phyloP scores from a whole-genome alignment of 2,329 filamentous ascomycete species.

The Aspergillus fumigatiaffinis region DNA sequence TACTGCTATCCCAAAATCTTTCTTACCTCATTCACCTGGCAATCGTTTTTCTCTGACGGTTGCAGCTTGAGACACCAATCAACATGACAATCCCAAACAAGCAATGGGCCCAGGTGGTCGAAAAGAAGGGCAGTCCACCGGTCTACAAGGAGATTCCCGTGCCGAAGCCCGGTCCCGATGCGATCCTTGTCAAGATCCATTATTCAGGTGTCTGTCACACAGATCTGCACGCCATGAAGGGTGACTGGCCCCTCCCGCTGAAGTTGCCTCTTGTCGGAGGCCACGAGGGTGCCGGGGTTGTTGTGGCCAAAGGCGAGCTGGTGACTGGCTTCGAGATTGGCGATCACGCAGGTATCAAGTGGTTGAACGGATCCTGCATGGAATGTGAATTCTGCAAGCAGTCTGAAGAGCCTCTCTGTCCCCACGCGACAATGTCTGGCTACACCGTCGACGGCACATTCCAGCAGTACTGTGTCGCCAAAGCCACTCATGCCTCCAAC shows the following conservation, averaged over 20 bases:
- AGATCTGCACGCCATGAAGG: conserved; percentile 75
- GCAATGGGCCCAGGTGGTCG: conserved; percentile 90
- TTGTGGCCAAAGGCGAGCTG: conserved; percentile 74
- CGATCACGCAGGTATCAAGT: conserved; percentile 84
- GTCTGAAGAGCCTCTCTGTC: conserved; percentile 78
- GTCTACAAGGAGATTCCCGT: conserved; percentile 64
- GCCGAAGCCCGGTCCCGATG: conserved; percentile 74
- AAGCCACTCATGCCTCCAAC: conserved; percentile 77
- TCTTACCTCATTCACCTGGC: not conserved
- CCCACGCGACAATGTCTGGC: conserved; percentile 70
- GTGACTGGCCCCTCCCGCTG: conserved; percentile 80
- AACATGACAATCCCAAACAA: conserved; percentile 63
- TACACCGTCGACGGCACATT: conserved; percentile 92
- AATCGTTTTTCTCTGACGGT: not conserved
- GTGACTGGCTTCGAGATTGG: conserved; percentile 76
- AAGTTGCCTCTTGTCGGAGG: conserved; percentile 86
- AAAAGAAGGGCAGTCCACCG: conserved; percentile 71
- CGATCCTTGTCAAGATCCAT: conserved; percentile 88
- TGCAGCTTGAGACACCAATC: not conserved
- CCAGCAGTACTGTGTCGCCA: conserved; percentile 87
- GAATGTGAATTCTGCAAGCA: conserved; percentile 78
- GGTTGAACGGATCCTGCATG: conserved; percentile 86
- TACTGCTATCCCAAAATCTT: not conserved
- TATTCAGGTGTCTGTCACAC: conserved; percentile 91
- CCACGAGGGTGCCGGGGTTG: conserved; percentile 72